Evolutionary conservation across 345 rosid genomes (phyloP).

Genomic region (Eucalyptus fibrosa): DNA sequence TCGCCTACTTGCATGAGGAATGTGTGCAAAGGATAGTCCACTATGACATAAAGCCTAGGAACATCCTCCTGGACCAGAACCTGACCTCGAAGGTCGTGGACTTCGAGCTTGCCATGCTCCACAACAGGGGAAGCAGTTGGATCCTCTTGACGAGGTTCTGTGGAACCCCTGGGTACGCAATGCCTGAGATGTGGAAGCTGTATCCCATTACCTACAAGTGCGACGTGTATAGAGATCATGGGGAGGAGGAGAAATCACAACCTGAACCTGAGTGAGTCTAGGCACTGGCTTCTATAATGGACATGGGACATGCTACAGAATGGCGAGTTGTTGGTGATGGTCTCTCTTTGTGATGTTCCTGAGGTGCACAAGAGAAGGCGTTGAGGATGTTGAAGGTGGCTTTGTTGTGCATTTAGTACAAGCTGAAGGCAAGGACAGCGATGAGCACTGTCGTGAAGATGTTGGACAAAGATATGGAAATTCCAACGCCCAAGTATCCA

Average conservation of each 20-base stretch:
- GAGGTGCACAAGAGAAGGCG: background rate
- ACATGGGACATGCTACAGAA: background rate
- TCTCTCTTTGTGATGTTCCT: background rate
- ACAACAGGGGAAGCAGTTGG: background rate
- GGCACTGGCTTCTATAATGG: background rate
- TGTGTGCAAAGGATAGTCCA: background rate
- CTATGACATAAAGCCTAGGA: background rate
- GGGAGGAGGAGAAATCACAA: background rate
- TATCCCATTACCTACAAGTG: too few species aligned
- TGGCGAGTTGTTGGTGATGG: background rate
- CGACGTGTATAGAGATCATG: too few species aligned
- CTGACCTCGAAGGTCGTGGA: background rate
- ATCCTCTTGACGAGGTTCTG: too few species aligned
- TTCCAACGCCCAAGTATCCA: background rate
- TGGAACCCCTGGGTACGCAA: too few species aligned
- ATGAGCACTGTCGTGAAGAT: background rate
- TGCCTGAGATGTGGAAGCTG: too few species aligned
- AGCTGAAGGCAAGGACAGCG: background rate
- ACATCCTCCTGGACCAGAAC: background rate
- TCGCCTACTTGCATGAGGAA: background rate
- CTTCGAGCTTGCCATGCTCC: background rate
- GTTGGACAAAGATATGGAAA: background rate
- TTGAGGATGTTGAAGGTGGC: background rate
- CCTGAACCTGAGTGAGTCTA: too few species aligned
- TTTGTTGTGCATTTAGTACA: background rate